Base-by-base conservation (phyloP, 805 yeast species). In the Yamadazyma paraphyllophila region DNA sequence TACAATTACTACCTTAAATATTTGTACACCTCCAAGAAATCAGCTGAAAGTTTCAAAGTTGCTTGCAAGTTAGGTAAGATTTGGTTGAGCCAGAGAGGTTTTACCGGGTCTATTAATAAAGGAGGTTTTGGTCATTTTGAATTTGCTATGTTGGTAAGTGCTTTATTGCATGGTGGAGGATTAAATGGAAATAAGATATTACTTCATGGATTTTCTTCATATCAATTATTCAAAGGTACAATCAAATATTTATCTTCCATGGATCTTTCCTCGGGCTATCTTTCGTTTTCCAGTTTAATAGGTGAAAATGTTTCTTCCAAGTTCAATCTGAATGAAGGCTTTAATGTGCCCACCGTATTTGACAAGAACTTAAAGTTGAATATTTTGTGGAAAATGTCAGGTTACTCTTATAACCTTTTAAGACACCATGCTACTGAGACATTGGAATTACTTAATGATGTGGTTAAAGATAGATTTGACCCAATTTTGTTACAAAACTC, bases 51-150 rank as follows among this genome's bases (percentile, higher is more conserved):
- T 11, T 94, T 89, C 65, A 80, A 80, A 51, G 96, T 91, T 55
- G 97, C 99, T 1, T 82, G 90, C 51, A 78, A 83, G 7, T 73
- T 94, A 43, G 97, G 97, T 3, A 77, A 91, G 51, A 68, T 94
- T 45, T 94, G 99, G 99, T 74, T 94, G 35, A 76, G 80, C 41
- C 98, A 94, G 66, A 77, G 96, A 53, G 96, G 96, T 0, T 80
- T 89, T 47, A 74, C 79, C 9, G 81, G 95, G 0, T 65, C 77
- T 12, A 60, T 84, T 27, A 71, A 78, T 13, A 72, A 77, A 36
- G 87, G 88, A 27, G 98, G 98, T 0, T 92, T 94, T 63, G 98
- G 98, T 10, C 87, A 85, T 55, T 89, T 89, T 62, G 98, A 94
- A 67, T 90, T 90, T 63, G 83, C 90, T 26, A 68, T 85, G 32